Percentiles rank a stretch among this genome's conserved stretches.
Evolutionary conservation across 768 basidiomycete species (phyloP).

Genomic region (Roridomyces roridus): DNA sequence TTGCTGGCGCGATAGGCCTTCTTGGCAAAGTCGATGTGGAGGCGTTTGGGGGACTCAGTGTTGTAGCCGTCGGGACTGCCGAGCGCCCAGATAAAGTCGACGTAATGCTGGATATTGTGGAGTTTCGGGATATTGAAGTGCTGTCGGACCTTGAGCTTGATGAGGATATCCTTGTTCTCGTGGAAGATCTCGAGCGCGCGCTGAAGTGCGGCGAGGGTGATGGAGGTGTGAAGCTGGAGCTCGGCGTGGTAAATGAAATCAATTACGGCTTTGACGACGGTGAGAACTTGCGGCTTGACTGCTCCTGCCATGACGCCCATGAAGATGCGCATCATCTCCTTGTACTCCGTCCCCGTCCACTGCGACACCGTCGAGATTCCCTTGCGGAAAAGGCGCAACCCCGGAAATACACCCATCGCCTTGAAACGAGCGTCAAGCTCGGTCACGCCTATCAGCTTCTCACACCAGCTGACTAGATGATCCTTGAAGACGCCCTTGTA

Average conservation of each 20-base stretch:
- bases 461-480: slow-evolving; percentile 41
- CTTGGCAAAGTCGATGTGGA: neutral
- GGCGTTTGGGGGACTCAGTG: neutral
- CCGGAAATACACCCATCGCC: slow-evolving; percentile 21
- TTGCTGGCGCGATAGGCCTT: neutral
- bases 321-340: slow-evolving; percentile 22
- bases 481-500: slow-evolving; percentile 48
- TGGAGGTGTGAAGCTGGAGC: slow-evolving; percentile 21
- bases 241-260: slow-evolving; percentile 34
- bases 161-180: neutral
- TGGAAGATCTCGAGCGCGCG: neutral
- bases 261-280: slow-evolving; percentile 24
- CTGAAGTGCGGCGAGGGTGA: slow-evolving; percentile 3
- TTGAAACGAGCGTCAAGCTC: slow-evolving; percentile 38
- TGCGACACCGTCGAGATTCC: too few relatives aligned
- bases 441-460: slow-evolving; percentile 37
- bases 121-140: neutral
- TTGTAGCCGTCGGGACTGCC: slow-evolving; percentile 2
- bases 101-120: neutral
- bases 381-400: too few relatives aligned
- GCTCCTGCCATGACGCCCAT: slow-evolving; percentile 27
- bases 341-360: too few relatives aligned
- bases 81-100: neutral
- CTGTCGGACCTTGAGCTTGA: neutral
- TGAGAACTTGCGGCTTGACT: slow-evolving; percentile 11